Percentiles rank a stretch among this genome's conserved stretches.
Evolutionary conservation across 768 basidiomycete genomes (phyloP).

Genomic region (Kwoniella sp.): DNA sequence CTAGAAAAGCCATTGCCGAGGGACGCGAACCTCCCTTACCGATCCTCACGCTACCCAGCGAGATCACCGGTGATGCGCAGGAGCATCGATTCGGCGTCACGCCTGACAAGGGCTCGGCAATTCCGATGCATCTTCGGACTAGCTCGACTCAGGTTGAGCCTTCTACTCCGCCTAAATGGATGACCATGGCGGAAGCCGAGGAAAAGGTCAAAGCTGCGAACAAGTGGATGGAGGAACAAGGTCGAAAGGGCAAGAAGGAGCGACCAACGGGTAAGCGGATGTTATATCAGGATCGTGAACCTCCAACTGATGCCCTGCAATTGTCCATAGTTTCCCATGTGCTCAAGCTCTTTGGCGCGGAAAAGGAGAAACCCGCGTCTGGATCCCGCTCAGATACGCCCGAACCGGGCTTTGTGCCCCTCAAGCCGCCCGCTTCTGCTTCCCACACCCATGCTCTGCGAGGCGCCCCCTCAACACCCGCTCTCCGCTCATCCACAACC

Average conservation of each 20-base stretch:
- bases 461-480: slow-evolving; percentile 45
- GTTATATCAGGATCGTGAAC: too few species aligned
- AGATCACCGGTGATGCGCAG: slow-evolving; percentile 4
- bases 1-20: slow-evolving; percentile 47
- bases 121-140: slow-evolving; percentile 41
- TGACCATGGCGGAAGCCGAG: slow-evolving; percentile 41
- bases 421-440: slow-evolving; percentile 32
- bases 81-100: slow-evolving; percentile 33
- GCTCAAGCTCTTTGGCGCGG: slow-evolving; percentile 44
- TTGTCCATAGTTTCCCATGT: slow-evolving; percentile 39
- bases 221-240: slow-evolving; percentile 28
- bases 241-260: slow-evolving; percentile 39
- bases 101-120: slow-evolving; percentile 25
- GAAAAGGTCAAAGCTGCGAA: slow-evolving; percentile 32
- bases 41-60: slow-evolving; percentile 24
- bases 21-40: slow-evolving; percentile 47
- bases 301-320: too few species aligned
- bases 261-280: slow-evolving; percentile 38
- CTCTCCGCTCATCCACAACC: slow-evolving; percentile 32
- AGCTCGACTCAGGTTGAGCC: slow-evolving; percentile 46
- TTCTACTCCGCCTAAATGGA: slow-evolving; percentile 51
- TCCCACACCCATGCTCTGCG: slow-evolving; percentile 27
- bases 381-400: slow-evolving; percentile 32
- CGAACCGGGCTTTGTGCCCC: slow-evolving; percentile 33
- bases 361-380: slow-evolving; percentile 30